These are phyloP conservation scores for Cucumis melo DNA, from an alignment of 306 rosid genomes.

Conservation along the genomic window DNA sequence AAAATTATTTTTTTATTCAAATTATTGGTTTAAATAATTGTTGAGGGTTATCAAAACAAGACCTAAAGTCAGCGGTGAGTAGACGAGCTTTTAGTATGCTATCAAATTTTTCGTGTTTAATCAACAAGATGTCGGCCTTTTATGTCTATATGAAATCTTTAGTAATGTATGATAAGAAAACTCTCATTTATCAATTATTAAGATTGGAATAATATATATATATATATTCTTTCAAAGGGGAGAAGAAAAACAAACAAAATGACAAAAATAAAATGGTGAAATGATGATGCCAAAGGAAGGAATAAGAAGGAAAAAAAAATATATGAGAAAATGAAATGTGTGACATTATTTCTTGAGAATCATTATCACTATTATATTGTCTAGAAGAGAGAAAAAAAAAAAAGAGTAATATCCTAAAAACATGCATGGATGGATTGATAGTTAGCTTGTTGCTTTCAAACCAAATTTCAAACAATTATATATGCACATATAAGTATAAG, in stretches of 20 bases:
- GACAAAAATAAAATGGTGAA: not conserved
- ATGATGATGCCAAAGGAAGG: not conserved
- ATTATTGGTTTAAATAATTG: too few relatives aligned
- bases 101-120: too few relatives aligned
- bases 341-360: not conserved
- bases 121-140: not conserved
- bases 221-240: not conserved
- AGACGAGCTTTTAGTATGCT: too few relatives aligned
- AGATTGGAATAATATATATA: not conserved
- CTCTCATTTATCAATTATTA: not conserved
- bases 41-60: too few relatives aligned
- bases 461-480: not conserved
- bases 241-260: not conserved
- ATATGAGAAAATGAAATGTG: not conserved
- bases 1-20: too few relatives aligned
- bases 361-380: not conserved
- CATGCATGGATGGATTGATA: constrained; percentile 8
- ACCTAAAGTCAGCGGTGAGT: too few relatives aligned
- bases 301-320: not conserved
- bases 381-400: too few relatives aligned
- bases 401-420: not conserved
- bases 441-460: not conserved
- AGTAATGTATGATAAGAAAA: not conserved
- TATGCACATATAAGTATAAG: not conserved
- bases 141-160: not conserved